phyloP scores from a whole-genome alignment of 2,329 filamentous ascomycete species.

The Sporothrix brasiliensis region DNA sequence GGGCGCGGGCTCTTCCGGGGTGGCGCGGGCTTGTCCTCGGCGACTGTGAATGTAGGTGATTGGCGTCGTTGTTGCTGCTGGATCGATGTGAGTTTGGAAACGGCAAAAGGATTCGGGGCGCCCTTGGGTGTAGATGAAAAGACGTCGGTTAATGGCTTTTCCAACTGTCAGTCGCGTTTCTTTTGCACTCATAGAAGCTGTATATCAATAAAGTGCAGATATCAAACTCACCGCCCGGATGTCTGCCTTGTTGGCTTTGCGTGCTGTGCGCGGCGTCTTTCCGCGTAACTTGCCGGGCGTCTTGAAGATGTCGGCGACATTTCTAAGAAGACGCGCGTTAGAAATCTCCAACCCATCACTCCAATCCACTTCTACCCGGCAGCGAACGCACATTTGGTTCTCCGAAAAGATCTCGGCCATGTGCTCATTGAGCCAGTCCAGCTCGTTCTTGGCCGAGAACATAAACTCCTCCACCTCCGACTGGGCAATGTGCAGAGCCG shows the following conservation, averaged over 20 bases:
- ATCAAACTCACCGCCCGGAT: conserved; percentile 63
- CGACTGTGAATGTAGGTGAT: conserved; percentile 53
- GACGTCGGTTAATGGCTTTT: conserved; percentile 62
- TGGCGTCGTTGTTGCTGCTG: conserved; percentile 53
- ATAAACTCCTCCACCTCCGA: conserved; percentile 91
- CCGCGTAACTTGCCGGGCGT: conserved; percentile 81
- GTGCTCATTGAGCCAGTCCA: conserved; percentile 98
- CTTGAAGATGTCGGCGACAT: conserved; percentile 94
- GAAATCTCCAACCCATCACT: background rate
- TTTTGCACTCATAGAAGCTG: background rate
- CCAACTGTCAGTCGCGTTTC: background rate
- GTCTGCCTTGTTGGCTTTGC: conserved; percentile 62
- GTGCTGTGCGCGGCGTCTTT: conserved; percentile 74
- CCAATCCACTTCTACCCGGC: too few relatives aligned
- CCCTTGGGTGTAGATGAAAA: conserved; percentile 60
- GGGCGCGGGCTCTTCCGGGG: conserved; percentile 37
- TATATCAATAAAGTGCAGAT: background rate
- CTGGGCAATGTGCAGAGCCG: conserved; percentile 72
- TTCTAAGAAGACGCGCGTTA: conserved; percentile 56
- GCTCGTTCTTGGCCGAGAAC: conserved; percentile 87
- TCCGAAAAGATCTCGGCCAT: conserved; percentile 92
- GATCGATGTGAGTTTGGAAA: conserved; percentile 47
- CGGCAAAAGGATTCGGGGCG: conserved; percentile 58
- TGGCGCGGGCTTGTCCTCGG: conserved; percentile 52
- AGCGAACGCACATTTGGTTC: conserved; percentile 73